Percentiles rank a stretch among this genome's conserved stretches.
These are phyloP conservation scores for Leucocoprinus leucothites DNA, from an alignment of 768 basidiomycete genomes.

Conservation along the genomic window DNA sequence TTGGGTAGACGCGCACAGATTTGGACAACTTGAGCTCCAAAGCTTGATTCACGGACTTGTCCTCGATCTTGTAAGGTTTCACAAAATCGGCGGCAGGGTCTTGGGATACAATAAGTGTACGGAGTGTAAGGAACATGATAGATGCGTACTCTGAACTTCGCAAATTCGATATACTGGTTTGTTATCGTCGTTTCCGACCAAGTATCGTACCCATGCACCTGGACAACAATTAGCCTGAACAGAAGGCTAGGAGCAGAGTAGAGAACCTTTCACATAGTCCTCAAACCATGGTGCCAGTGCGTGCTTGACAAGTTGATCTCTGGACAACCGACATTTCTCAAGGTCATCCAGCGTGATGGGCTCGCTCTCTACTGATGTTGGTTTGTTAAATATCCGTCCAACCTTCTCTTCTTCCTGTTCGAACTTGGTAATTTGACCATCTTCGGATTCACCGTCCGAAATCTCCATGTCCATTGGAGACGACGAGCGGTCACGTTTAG, in stretches of 20 bases:
- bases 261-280: constrained; percentile 72
- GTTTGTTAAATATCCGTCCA: constrained; percentile 36
- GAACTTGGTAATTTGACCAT: constrained; percentile 71
- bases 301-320: constrained; percentile 69
- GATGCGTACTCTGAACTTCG: constrained; percentile 65
- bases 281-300: constrained; percentile 82
- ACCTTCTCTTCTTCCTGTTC: constrained; percentile 75
- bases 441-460: constrained; percentile 82
- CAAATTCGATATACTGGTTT: constrained; percentile 78
- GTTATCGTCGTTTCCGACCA: constrained; percentile 68
- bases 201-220: constrained; percentile 87
- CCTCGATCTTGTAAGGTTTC: constrained; percentile 73
- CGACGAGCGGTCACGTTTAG: constrained; percentile 68
- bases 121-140: constrained; percentile 3
- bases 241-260: constrained; percentile 1
- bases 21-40: constrained; percentile 80
- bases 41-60: constrained; percentile 57
- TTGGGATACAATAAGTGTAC: constrained; percentile 18
- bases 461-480: constrained; percentile 87
- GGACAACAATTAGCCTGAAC: constrained; percentile 37
- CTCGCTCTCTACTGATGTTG: constrained; percentile 34
- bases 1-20: constrained; percentile 54
- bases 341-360: constrained; percentile 58
- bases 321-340: constrained; percentile 57
- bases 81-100: constrained; percentile 48